Evolutionary conservation across 305 asterid species (phyloP).

Genomic region (Solanum chacoense): DNA sequence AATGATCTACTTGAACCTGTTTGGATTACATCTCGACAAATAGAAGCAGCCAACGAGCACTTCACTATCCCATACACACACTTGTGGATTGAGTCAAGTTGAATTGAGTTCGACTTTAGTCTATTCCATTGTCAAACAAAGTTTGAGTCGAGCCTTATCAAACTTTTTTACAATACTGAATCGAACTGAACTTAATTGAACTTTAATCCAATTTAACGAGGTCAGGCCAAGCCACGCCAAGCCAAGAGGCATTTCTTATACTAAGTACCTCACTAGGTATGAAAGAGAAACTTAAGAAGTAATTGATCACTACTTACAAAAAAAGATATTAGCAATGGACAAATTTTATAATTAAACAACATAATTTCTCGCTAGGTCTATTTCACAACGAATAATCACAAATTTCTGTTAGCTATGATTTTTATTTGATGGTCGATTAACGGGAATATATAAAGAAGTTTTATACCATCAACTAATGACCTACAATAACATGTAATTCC

Average conservation of each 20-base stretch:
- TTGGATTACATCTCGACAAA: not conserved
- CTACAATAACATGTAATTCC: not conserved
- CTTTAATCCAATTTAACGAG: not conserved
- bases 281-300: not conserved
- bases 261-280: not conserved
- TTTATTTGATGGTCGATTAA: too few relatives aligned
- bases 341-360: not conserved
- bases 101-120: not conserved
- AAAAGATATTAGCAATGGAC: not conserved
- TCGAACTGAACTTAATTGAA: not conserved
- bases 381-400: not conserved
- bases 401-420: not conserved
- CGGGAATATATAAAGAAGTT: not conserved
- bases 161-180: not conserved
- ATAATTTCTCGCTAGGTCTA: too few relatives aligned
- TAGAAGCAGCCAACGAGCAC: not conserved
- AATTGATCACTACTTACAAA: not conserved
- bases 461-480: not conserved
- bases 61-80: not conserved
- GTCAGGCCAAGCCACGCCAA: not conserved
- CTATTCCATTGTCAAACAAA: not conserved
- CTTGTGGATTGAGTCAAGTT: not conserved
- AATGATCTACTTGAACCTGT: not conserved
- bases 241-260: not conserved
- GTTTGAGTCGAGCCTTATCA: not conserved